A percentile compares a stretch with the other conserved stretches of the same genome.
phyloP scores from a whole-genome alignment of 495 filamentous ascomycete genomes.

The Xylaria intraflava region DNA sequence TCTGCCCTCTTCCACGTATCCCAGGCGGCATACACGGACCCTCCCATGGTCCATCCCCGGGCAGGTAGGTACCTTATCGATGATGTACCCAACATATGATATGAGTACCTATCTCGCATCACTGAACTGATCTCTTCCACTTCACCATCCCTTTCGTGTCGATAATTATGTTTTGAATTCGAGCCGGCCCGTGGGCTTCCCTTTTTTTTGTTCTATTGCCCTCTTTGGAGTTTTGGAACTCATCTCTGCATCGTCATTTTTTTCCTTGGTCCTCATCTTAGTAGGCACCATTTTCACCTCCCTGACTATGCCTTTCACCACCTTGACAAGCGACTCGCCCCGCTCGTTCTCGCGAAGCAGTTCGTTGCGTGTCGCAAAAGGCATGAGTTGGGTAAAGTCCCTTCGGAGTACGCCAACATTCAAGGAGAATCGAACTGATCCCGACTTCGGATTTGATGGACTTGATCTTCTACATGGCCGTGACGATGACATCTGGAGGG shows the following conservation, averaged over 20 bases:
- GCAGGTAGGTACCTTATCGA: slow-evolving; percentile 8
- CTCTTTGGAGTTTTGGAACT: slow-evolving; percentile 28
- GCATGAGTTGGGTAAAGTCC: slow-evolving; percentile 28
- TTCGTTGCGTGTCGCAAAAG: slow-evolving; percentile 29
- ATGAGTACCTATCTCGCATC: slow-evolving; percentile 14
- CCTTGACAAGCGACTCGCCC: slow-evolving; percentile 17
- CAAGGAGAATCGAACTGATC: slow-evolving; percentile 25
- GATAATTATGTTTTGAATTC: slow-evolving; percentile 31
- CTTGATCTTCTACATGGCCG: slow-evolving; percentile 15
- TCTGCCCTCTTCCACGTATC: slow-evolving; percentile 14
- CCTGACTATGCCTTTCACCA: slow-evolving; percentile 25
- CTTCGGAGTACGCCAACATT: slow-evolving; percentile 19
- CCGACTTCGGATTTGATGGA: slow-evolving; percentile 21
- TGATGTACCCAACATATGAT: slow-evolving; percentile 22
- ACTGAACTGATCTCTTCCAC: slow-evolving; percentile 17
- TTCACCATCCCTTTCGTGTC: slow-evolving; percentile 22
- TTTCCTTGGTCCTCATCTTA: slow-evolving; percentile 33
- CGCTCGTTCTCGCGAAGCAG: slow-evolving; percentile 26
- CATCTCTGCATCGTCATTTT: slow-evolving; percentile 31
- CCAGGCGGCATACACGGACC: slow-evolving; percentile 11
- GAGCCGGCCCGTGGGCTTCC: slow-evolving; percentile 14
- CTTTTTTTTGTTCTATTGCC: slow-evolving; percentile 14
- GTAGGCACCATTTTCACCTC: slow-evolving; percentile 16
- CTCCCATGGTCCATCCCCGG: background rate
- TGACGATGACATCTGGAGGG: slow-evolving; percentile 25